Conservation (phyloP, 1,284 basidiomycete species). For the Boletellus deceptivus region DNA sequence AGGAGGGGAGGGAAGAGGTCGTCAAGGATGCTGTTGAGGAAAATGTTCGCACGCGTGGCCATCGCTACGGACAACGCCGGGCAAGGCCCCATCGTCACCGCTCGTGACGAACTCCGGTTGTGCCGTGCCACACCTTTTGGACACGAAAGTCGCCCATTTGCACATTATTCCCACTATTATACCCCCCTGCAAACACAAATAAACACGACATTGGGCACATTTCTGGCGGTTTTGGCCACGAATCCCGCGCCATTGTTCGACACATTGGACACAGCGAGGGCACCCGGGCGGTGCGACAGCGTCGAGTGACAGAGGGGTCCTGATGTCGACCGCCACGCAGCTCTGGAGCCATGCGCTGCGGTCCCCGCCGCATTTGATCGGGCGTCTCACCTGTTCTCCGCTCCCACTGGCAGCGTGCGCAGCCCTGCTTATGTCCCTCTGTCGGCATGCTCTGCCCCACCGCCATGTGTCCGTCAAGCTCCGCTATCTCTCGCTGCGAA, state of each 20-base stretch:
- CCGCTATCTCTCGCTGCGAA: too few species aligned
- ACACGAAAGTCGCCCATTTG: constrained; percentile 27
- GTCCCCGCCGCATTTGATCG: constrained; percentile 10
- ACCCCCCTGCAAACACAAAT: background rate
- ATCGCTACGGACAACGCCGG: constrained; percentile 73
- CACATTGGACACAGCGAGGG: background rate
- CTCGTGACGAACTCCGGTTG: constrained; percentile 43
- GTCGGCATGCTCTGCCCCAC: too few species aligned
- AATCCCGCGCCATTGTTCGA: constrained; percentile 6
- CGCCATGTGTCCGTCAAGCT: too few species aligned
- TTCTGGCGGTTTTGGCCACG: background rate
- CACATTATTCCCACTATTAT: constrained; percentile 11
- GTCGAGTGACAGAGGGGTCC: too few species aligned
- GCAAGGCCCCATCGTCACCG: constrained; percentile 66
- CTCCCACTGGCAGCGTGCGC: constrained; percentile 1
- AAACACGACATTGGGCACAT: background rate
- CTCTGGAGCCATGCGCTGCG: constrained; percentile 7
- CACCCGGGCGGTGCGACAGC: background rate
- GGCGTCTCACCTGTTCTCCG: too few species aligned
- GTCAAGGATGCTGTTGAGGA: constrained; percentile 65
- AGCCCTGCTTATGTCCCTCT: constrained; percentile 3
- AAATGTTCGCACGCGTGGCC: constrained; percentile 66
- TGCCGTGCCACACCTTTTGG: constrained; percentile 34
- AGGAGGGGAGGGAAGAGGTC: constrained; percentile 41
- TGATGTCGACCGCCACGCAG: constrained; percentile 8